phyloP scores from a whole-genome alignment of 495 filamentous ascomycete species.

The Neurospora cerealis region DNA sequence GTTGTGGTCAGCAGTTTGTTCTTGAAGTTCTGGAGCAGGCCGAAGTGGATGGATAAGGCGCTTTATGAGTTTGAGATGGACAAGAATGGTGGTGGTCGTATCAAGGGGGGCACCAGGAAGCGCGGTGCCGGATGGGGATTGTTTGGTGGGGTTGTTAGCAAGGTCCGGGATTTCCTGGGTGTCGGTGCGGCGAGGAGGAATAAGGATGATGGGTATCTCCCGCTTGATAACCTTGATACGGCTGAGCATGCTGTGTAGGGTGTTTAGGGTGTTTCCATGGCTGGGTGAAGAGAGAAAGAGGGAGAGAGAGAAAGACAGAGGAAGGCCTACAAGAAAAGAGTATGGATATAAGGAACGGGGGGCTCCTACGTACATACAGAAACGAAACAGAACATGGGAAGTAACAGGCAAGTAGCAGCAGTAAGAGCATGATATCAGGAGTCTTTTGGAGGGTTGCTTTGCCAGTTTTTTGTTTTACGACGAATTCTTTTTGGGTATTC shows the following conservation, averaged over 20 bases:
- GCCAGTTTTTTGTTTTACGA: not conserved
- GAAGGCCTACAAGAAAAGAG: not conserved
- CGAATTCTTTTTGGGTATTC: not conserved
- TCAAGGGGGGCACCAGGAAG: conserved; percentile 26
- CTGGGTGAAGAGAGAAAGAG: not conserved
- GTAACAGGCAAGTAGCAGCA: not conserved
- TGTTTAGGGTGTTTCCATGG: not conserved
- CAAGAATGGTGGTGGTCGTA: not conserved
- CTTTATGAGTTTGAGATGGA: conserved; percentile 27
- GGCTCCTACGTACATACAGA: not conserved
- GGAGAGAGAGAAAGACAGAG: not conserved
- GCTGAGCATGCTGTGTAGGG: conserved; percentile 7
- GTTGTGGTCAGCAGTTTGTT: conserved; percentile 78
- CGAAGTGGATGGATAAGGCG: conserved; percentile 78
- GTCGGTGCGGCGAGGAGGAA: conserved; percentile 25
- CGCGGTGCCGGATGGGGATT: conserved; percentile 38
- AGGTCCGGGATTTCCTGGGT: conserved; percentile 27
- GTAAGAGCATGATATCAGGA: not conserved
- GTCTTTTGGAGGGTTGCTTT: not conserved
- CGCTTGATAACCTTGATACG: conserved; percentile 39
- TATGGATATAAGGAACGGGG: not conserved
- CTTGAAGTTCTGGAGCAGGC: conserved; percentile 80
- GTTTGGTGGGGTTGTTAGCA: conserved; percentile 28
- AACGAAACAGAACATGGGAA: not conserved
- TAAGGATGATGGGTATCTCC: conserved; percentile 49